A percentile compares a stretch with the other conserved stretches of the same genome.
These are phyloP conservation scores for Pythium aquatile DNA, from an alignment of 352 stramenopile species.

Conservation along the genomic window DNA sequence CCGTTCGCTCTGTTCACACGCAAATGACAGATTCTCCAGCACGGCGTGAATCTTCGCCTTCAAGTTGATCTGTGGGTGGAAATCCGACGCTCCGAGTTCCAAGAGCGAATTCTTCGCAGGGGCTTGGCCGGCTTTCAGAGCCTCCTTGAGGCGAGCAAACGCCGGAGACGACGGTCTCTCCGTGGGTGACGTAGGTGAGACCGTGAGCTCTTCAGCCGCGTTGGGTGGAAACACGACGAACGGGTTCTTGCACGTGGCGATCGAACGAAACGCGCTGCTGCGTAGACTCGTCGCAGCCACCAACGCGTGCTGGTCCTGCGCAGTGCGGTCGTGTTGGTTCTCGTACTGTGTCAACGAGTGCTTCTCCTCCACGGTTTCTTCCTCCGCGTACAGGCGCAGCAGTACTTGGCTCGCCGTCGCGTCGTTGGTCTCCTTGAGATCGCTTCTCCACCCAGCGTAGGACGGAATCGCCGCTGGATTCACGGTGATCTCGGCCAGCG, in stretches of 20 bases:
- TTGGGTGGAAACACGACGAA: constrained; percentile 37
- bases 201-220: constrained; percentile 8
- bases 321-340: neutral
- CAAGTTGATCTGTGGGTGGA: constrained; percentile 53
- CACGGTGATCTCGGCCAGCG: constrained; percentile 64
- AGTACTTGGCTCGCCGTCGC: constrained; percentile 55
- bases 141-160: constrained; percentile 71
- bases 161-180: constrained; percentile 51
- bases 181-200: constrained; percentile 12
- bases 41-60: constrained; percentile 75
- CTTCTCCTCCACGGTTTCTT: constrained; percentile 47
- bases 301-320: constrained; percentile 9
- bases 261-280: constrained; percentile 51
- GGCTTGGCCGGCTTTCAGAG: constrained; percentile 51
- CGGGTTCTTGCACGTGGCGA: constrained; percentile 42
- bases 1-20: constrained; percentile 27
- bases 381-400: constrained; percentile 61
- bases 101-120: constrained; percentile 29
- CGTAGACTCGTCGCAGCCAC: constrained; percentile 32
- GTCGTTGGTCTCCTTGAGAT: constrained; percentile 46
- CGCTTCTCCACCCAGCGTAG: constrained; percentile 58
- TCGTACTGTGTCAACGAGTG: constrained; percentile 4
- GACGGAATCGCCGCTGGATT: constrained; percentile 72
- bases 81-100: constrained; percentile 32
- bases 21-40: constrained; percentile 61